Evolutionary conservation across 805 yeast genomes (phyloP), one percentile per base, ranked within the genome.

Genomic region (Candida incommunis): DNA sequence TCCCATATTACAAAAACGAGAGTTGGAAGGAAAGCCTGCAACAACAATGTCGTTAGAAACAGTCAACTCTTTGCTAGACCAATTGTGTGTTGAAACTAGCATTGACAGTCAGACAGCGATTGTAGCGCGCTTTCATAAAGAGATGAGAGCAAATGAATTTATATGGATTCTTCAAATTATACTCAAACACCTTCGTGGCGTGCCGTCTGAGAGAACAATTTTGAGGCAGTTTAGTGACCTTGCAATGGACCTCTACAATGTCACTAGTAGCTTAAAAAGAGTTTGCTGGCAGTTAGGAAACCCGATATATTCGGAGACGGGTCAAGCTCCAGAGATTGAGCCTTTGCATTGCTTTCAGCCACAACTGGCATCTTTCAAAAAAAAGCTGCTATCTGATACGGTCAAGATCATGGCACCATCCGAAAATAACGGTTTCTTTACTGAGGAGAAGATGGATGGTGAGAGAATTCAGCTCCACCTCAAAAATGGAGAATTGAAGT

Each of bases 401-500:
- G 73, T 78, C n/a, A 54, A 60, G 4, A 64, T 60, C 22, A 65
- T 82, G 56, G 60, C 62, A 21, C 59, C 41, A 22, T 60, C 49
- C 44, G 43, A 49, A 46, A 57, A 55, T 7, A 50, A 49, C n/a
- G 65, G 69, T 22, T 85, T 86, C 54, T 71, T 70, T 44, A 75
- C 90, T 7, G 97, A 90, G 56, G 96, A 90, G 58, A 90, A 90
- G 58, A 72, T 87, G 64, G 96, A 90, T 61, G 98, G 97, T 2
- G 96, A 90, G 60, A 65, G 98, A 51, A 76, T 85, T 53, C 79
- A 84, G 45, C 51, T 87, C 41, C 98, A 90, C 58, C 75, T 77
- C 64, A 59, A 66, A 40, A 63, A 74, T 5, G 57, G 57, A 47
- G 79, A 73, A 9, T 53, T 55, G 31, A 48, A 47, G 26, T 80